Evolutionary conservation across 176 grass and related monocot species (phyloP), one percentile per base, ranked within the genome.

Genomic region (Oryza australiensis): DNA sequence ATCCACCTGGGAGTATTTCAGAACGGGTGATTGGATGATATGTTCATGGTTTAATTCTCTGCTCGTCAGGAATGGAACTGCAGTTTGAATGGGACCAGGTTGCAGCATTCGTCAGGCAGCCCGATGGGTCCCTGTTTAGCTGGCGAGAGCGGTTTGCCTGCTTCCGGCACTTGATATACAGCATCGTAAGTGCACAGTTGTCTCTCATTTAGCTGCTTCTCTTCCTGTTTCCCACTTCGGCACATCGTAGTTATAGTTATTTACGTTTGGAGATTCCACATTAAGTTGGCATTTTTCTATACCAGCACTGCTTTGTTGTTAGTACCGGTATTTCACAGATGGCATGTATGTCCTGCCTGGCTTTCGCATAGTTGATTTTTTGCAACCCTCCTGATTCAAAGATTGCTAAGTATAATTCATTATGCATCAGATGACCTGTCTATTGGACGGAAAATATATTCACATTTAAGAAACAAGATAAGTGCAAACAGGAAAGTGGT

Each of bases 61-160:
- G 23, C 20, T 14, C n/a, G 63, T 69, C 78, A 99, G 96, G 96
- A 45, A 90, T 99, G 87, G 96, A 99, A 35, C 81, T 99, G 45
- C 93, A 95, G 71, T 99, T 99, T 45, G 90, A 99, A 70, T 95
- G 91, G 96, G 96, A 99, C 74, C 91, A 95, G 85, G 93, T 90
- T 5, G 60, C 91, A 40, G 93, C 96, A 68, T 99, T 95, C 68
- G 96, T 99, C 5, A 88, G 74, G 66, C 93, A 99, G 70, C 96
- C 93, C 18, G 96, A 99, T 68, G 93, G 96, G 16, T 94, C 91
- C 40, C 80, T 99, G 18, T 99, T 99, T 67, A 99, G 93, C 70
- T 99, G 96, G 96, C 83, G 86, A 63, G 96, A 99, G 83, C 89
- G 96, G 0, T 94, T 91, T 87, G 78, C 45, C 51, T 94, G 89